Evolutionary conservation across 176 grass and related monocot genomes (phyloP).

Genomic region (Pharus latifolius): DNA sequence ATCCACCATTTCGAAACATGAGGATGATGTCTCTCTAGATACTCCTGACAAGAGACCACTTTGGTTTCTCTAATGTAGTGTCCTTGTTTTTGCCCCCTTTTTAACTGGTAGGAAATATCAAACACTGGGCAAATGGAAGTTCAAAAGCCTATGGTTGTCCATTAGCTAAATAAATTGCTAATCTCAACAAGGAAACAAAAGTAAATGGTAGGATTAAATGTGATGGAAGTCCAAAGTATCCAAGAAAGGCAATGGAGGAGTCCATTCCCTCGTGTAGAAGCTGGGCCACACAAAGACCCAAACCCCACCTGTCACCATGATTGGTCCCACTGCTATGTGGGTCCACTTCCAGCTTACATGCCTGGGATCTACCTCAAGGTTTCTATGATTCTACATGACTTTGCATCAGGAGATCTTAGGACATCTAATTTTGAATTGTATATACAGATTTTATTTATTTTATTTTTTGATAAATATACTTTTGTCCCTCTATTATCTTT

Average conservation of each 20-base stretch:
- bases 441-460: no score
- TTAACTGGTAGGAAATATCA: no score
- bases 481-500: no score
- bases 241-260: neutral
- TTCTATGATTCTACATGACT: no score
- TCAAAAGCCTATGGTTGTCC: neutral
- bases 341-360: neutral
- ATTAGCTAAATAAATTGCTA: no score
- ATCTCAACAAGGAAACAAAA: neutral
- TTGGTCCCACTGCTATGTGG: constrained; percentile 21
- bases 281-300: constrained; percentile 2
- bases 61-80: neutral
- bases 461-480: no score
- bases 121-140: no score
- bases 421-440: no score
- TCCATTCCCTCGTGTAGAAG: neutral
- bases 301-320: constrained; percentile 26
- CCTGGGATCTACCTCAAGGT: neutral
- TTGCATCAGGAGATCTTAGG: no score
- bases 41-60: neutral
- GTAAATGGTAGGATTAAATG: neutral
- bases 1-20: neutral
- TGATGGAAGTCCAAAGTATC: neutral
- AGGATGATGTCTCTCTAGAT: constrained; percentile 1
- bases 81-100: neutral